These are phyloP conservation scores for Aegilops umbellulata DNA, from an alignment of 176 grass and related monocot genomes.

Conservation along the genomic window DNA sequence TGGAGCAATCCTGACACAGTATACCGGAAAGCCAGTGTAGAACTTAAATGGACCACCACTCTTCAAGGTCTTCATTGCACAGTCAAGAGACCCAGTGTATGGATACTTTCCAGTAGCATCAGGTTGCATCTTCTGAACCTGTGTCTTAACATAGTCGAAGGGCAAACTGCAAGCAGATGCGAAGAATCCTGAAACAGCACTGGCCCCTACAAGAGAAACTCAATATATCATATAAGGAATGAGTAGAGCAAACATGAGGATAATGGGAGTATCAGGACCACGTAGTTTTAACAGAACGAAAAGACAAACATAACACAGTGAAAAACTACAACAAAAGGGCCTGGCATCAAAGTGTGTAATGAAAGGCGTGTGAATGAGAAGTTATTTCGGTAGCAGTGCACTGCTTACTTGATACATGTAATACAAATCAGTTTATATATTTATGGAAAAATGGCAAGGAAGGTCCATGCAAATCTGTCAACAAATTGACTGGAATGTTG, in stretches of 20 bases:
- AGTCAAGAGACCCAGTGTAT: constrained; percentile 85
- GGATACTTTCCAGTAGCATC: constrained; percentile 89
- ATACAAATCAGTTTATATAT: neutral
- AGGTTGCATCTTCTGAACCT: constrained; percentile 98
- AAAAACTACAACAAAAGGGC: neutral
- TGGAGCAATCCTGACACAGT: constrained; percentile 88
- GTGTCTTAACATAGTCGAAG: constrained; percentile 96
- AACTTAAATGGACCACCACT: constrained; percentile 89
- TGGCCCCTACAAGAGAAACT: constrained; percentile 66
- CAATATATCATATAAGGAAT: neutral
- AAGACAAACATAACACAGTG: neutral
- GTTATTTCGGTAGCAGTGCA: neutral
- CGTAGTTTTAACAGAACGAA: neutral
- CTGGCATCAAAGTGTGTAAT: neutral
- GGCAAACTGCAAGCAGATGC: constrained; percentile 94
- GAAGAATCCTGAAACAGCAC: constrained; percentile 92
- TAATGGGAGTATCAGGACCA: neutral
- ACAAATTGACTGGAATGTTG: neutral
- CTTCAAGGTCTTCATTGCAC: constrained; percentile 80
- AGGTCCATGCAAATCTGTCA: neutral
- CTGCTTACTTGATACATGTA: neutral
- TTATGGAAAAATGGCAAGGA: neutral
- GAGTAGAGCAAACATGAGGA: neutral
- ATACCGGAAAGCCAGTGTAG: constrained; percentile 93
- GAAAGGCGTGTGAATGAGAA: neutral